A percentile compares a stretch with the other conserved stretches of the same genome.
Evolutionary conservation across 768 basidiomycete genomes (phyloP).

Genomic region (Dentipellis sp.): DNA sequence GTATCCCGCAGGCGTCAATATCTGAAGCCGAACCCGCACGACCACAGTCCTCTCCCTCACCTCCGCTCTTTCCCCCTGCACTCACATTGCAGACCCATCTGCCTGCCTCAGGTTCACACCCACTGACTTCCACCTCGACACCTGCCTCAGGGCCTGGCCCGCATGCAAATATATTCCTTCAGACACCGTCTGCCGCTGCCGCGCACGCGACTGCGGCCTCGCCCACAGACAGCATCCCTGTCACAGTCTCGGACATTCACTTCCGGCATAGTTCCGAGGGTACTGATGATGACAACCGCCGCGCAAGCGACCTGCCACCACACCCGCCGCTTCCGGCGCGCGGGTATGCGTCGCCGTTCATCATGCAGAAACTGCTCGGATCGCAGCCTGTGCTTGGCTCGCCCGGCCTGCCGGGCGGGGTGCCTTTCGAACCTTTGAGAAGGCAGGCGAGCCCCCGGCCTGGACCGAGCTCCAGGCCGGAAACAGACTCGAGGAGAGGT

Average conservation of each 20-base stretch:
- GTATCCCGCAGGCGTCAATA: background rate
- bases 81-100: slow-evolving; percentile 9
- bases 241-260: slow-evolving; percentile 27
- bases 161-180: slow-evolving; percentile 4
- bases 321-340: slow-evolving; percentile 18
- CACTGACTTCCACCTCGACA: background rate
- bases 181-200: slow-evolving; percentile 16
- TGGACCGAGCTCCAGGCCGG: background rate
- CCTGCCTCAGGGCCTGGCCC: background rate
- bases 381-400: slow-evolving; percentile 4
- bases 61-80: slow-evolving; percentile 1
- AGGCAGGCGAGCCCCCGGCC: background rate
- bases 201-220: slow-evolving; percentile 14
- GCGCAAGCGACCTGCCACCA: slow-evolving; percentile 16
- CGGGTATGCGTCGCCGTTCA: slow-evolving; percentile 20
- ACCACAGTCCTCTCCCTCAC: background rate
- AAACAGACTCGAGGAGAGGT: background rate
- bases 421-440: too few relatives aligned
- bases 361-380: slow-evolving; percentile 25
- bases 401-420: background rate
- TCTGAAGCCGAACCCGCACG: background rate
- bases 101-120: background rate
- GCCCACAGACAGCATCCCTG: slow-evolving; percentile 26
- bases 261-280: slow-evolving; percentile 25
- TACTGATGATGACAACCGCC: slow-evolving; percentile 11